Base-by-base conservation (phyloP, 768 basidiomycete species). In the Leccinum variicolor region DNA sequence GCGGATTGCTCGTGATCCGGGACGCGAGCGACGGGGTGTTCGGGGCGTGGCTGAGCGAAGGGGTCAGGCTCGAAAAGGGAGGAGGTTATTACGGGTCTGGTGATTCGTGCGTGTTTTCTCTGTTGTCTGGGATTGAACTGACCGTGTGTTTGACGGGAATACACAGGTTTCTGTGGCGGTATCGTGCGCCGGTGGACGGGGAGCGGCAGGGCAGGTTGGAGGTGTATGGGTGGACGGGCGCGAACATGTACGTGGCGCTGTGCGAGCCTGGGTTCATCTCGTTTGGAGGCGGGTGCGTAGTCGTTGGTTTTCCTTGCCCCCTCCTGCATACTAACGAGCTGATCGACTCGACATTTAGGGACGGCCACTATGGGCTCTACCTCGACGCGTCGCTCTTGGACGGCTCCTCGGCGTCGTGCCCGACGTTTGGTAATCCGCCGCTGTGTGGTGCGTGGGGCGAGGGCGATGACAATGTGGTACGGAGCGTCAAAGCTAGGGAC, bases 281-380 rank as follows among this genome's bases (percentile, higher is more conserved):
- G 1, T 92, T 96, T 66, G 95, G 94, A 13, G 95, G 95, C 63
- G 95, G 95, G 93, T 94, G 60, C 56, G 89, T 80, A 0, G 45
- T 46, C 45, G 8, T 41, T 19, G 41, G 48, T 49, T 29, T 28
- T 26, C 39, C 39, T 10, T 41, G 11, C 6, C 11, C 33, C 13
- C 33, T 14, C 14, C 1, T 34, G 33, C 6, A 5, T 14, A 5
- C 34, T 36, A 17, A 41, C 36, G 17, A 36, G 45, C 8, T 47
- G 19, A 14, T 1, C 15, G 15, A 47, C 41, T 29, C 2, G 26
- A 11, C 2, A 11, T 28, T 26, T 10, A 50, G 90, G 7, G 93
- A 93, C 52, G 94, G 93, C 0, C 83, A 84, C 26, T 98, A 92
- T 67, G 96, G 95, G 0, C 75, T 99, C 11, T 93, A 92, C 72